Evolutionary conservation across 768 basidiomycete genomes (phyloP), one percentile per base, ranked within the genome.

Genomic region (Kwoniella sp.): DNA sequence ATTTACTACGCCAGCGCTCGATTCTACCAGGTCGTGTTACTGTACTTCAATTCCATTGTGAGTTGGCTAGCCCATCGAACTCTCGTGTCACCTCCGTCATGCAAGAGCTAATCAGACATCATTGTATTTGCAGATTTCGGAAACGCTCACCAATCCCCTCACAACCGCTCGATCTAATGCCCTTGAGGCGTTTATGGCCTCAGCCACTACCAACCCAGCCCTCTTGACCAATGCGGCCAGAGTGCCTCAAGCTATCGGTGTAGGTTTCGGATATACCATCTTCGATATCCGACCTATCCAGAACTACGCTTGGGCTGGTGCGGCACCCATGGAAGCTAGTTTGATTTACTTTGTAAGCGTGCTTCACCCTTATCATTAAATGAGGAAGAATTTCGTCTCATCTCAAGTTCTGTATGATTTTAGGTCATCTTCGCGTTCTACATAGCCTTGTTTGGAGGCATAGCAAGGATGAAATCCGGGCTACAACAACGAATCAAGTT

Each of bases 371-470:
- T 37, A 9, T 17, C 5, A 13, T 54, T 25, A n/a, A 10, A 4
- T 7, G 15, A 25, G 19, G 26, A 6, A 7, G 17, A 55, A 37
- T 2, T 37, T 17, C 19, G 10, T 40, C 37, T 21, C n/a, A 40
- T 59, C 37, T n/a, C n/a, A n/a, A n/a, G n/a, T n/a, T n/a, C n/a
- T n/a, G n/a, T n/a, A n/a, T n/a, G n/a, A n/a, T n/a, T n/a, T 13
- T 33, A 71, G 70, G 61, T 77, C 52, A 79, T 80, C 62, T 74
- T 79, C 55, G 66, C 78, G 5, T 80, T 78, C 60, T 74, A 74
- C 53, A 29, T 77, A 24, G 58, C 66, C 19, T 51, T 74, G 9
- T 65, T 60, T 36, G 60, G 53, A 2, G 65, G 40, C 15, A 61
- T 65, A 1, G 68, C 65, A 6, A 40, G 77, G 13, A 64, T 65